These are phyloP conservation scores for Gracilaria caudata DNA, from an alignment of 23 red algal genomes.

Conservation along the genomic window DNA sequence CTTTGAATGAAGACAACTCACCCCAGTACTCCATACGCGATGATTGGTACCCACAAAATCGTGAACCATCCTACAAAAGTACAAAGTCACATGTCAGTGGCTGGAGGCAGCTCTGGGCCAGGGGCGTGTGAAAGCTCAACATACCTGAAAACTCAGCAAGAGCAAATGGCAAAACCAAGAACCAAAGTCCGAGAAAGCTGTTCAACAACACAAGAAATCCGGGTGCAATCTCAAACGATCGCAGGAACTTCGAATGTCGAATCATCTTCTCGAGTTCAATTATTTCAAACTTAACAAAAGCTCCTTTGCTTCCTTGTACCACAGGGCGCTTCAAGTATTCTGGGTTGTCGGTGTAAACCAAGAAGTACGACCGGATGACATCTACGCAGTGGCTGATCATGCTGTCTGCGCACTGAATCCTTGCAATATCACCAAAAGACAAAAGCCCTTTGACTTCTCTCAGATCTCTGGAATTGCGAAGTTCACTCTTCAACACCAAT, in stretches of 20 bases:
- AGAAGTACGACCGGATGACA: conserved; percentile 35
- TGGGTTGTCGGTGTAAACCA: background rate
- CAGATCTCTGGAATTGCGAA: conserved; percentile 33
- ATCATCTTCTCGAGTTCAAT: conserved; percentile 34
- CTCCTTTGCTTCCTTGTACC: background rate
- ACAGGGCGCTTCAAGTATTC: background rate
- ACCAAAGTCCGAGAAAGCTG: conserved; percentile 50
- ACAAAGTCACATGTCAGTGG: background rate
- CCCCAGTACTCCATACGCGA: conserved; percentile 51
- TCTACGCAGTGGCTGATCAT: conserved; percentile 56
- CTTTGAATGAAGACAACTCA: conserved; percentile 14
- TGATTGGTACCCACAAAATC: conserved; percentile 58
- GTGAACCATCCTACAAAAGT: conserved; percentile 48
- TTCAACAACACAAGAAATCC: conserved; percentile 40
- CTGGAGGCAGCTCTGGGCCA: background rate
- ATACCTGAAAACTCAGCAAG: conserved; percentile 47
- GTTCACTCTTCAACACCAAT: conserved; percentile 39
- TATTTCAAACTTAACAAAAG: conserved; percentile 28
- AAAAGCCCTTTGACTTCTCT: conserved; percentile 45
- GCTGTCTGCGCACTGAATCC: conserved; percentile 43
- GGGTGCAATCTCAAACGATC: conserved; percentile 36
- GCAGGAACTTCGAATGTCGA: conserved; percentile 17
- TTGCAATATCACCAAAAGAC: conserved; percentile 27
- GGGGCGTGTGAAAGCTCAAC: background rate
- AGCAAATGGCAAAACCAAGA: conserved; percentile 52